Conservation (phyloP, 495 filamentous ascomycete genomes). For the Clohesyomyces aquaticus region DNA sequence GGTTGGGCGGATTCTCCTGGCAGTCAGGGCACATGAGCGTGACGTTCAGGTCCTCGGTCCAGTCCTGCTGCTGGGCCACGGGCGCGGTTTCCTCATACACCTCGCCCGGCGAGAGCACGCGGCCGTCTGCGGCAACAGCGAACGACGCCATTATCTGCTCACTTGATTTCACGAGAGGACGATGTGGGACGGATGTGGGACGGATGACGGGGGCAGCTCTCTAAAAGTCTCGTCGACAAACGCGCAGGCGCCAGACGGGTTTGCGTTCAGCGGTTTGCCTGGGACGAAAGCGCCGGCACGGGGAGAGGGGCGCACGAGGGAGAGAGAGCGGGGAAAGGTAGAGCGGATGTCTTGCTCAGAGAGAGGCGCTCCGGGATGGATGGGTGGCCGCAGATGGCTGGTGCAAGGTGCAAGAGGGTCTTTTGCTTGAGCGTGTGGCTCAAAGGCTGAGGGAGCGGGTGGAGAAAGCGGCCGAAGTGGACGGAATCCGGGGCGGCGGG, state of each 20-base stretch:
- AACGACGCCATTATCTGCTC: background rate
- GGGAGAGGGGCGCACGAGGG: slow-evolving; percentile 1
- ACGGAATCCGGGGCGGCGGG: background rate
- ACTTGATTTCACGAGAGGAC: slow-evolving; percentile 9
- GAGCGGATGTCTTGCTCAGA: background rate
- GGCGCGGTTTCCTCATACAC: slow-evolving; percentile 39
- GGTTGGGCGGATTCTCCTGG: slow-evolving; percentile 83
- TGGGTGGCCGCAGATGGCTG: no score
- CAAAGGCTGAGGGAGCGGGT: background rate
- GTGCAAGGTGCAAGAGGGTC: background rate
- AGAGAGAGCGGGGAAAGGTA: background rate
- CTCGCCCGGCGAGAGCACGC: slow-evolving; percentile 49
- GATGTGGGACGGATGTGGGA: background rate
- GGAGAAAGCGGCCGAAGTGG: background rate
- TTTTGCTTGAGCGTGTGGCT: no score
- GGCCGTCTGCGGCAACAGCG: slow-evolving; percentile 31
- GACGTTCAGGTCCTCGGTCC: slow-evolving; percentile 80
- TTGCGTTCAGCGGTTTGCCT: slow-evolving; percentile 2
- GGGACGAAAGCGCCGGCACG: slow-evolving; percentile 2
- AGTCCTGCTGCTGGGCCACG: slow-evolving; percentile 49
- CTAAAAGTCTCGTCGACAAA: slow-evolving; percentile 5
- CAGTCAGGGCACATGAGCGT: slow-evolving; percentile 85
- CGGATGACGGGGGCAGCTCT: background rate
- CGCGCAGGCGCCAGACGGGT: background rate
- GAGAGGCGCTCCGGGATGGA: background rate